Conservation (phyloP, 768 basidiomycete species). For the Mycena kentingensis region DNA sequence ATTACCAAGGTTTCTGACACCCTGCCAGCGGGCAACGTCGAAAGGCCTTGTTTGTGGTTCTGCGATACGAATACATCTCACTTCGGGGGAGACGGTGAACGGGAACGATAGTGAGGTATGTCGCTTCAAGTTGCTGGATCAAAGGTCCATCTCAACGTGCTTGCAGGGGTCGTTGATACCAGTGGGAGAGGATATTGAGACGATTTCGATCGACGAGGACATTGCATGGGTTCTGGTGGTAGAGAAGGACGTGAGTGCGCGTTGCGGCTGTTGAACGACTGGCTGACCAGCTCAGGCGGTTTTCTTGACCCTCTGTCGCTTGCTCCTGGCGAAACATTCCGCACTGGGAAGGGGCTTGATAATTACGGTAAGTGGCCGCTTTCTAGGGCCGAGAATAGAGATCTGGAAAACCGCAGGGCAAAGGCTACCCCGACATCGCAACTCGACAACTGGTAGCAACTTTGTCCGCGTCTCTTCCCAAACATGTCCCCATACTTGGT, state of each 20-base stretch:
- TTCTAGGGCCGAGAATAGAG: not conserved
- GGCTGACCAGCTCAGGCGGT: constrained; percentile 65
- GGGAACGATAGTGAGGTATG: constrained; percentile 62
- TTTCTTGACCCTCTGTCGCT: constrained; percentile 82
- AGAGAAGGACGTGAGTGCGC: constrained; percentile 81
- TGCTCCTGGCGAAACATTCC: constrained; percentile 51
- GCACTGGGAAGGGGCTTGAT: constrained; percentile 67
- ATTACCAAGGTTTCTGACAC: not conserved
- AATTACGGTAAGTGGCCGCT: constrained; percentile 60
- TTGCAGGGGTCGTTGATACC: constrained; percentile 77
- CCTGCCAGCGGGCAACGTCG: constrained; percentile 75
- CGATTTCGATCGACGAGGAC: constrained; percentile 54
- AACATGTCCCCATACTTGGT: constrained; percentile 69
- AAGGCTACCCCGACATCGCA: constrained; percentile 94
- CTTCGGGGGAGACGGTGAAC: constrained; percentile 52
- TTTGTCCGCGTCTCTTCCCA: constrained; percentile 66
- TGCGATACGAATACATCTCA: constrained; percentile 58
- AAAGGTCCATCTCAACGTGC: constrained; percentile 1
- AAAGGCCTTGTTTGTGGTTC: constrained; percentile 86
- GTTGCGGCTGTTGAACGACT: not conserved
- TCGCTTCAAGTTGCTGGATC: not conserved
- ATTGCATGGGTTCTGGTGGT: constrained; percentile 82
- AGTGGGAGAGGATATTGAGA: constrained; percentile 66
- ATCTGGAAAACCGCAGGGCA: constrained; percentile 69
- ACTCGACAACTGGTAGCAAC: constrained; percentile 82